Base-by-base conservation (phyloP, 495 filamentous ascomycete species). In the Peziza echinospora region DNA sequence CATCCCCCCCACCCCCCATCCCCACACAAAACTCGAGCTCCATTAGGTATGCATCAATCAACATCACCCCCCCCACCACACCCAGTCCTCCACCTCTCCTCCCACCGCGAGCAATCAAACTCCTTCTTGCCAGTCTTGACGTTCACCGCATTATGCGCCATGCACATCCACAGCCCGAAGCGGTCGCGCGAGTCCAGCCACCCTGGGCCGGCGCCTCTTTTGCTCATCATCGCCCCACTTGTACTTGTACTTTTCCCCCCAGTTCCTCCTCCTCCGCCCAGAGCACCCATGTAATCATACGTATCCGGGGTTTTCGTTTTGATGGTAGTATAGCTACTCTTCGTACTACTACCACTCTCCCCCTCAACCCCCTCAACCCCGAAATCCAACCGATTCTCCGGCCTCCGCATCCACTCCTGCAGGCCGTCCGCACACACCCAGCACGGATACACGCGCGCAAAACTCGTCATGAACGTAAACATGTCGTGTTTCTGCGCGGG, bases 61-160 rank as follows among this genome's bases (percentile, higher is more conserved):
- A 37, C 30, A 37, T 37, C 30, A 3, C 19, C 30, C 21, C 87
- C 87, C 71, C 93, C 86, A 65, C 78, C 82, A 82, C 84, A 91
- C 2, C 89, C 91, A 9, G 75, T 82, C 66, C 80, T 67, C 89
- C 89, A 96, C 63, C 89, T 71, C 69, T 96, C 85, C 63, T 92
- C 77, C 84, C 87, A 93, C 58, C 72, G 75, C 21, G 65, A 65
- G 64, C 89, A 96, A 70, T 97, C 84, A 69, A 97, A 97, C 55
- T 69, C 70, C 55, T 73, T 67, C 69, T 96, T 96, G 49, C 89
- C 89, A 51, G 96, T 59, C 65, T 93, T 94, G 43, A 71, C 66
- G 70, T 97, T 97, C 21, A 97, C 89, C 53, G 83, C 85, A 67
- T 97, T 97, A 69, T 97, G 89, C 55, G 89, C 89, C 62, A 87